Conservation (phyloP, 2,329 filamentous ascomycete genomes). For the Fusarium lateritium region DNA sequence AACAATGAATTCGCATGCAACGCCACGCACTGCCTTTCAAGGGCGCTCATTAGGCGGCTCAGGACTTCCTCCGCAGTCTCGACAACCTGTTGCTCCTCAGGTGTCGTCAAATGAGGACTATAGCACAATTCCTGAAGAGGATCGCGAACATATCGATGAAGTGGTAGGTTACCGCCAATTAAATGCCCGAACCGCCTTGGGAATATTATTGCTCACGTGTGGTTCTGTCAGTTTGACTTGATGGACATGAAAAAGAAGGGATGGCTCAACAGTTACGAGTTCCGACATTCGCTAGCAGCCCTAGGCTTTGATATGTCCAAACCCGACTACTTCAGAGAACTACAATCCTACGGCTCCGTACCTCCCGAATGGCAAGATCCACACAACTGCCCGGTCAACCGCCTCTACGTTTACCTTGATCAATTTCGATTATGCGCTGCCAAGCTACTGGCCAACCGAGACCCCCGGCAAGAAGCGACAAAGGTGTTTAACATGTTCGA, state of each 20-base stretch:
- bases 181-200: background rate
- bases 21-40: constrained; percentile 55
- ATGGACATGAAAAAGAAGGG: constrained; percentile 98
- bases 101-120: constrained; percentile 58
- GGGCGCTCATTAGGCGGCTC: constrained; percentile 54
- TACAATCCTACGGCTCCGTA: constrained; percentile 85
- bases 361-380: constrained; percentile 70
- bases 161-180: constrained; percentile 72
- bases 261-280: constrained; percentile 97
- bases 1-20: constrained; percentile 57
- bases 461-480: constrained; percentile 91
- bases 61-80: constrained; percentile 52
- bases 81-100: constrained; percentile 54
- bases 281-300: constrained; percentile 95
- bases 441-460: constrained; percentile 82
- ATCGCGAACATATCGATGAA: constrained; percentile 93
- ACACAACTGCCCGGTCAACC: constrained; percentile 60
- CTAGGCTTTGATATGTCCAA: constrained; percentile 94
- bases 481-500: constrained; percentile 96
- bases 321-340: constrained; percentile 83
- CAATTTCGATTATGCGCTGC: constrained; percentile 80
- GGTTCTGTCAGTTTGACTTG: constrained; percentile 79
- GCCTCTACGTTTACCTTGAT: constrained; percentile 66
- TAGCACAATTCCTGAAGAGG: constrained; percentile 80
- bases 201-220: constrained; percentile 35